Base-by-base conservation (phyloP, 2,329 filamentous ascomycete genomes). In the Neofusicoccum parvum region DNA sequence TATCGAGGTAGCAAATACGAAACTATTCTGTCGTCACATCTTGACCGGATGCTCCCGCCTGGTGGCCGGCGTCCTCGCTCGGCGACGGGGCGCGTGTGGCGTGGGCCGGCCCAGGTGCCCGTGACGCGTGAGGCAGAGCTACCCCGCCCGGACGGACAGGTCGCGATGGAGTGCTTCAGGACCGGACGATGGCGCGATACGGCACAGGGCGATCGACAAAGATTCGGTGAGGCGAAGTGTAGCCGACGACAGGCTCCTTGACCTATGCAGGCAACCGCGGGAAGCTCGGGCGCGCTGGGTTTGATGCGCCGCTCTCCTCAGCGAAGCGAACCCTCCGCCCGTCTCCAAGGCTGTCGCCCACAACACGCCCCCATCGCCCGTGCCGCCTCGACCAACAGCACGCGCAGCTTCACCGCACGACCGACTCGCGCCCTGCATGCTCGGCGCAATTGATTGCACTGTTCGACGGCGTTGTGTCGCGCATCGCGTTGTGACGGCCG, bases 341-440 rank as follows among this genome's bases (percentile, higher is more conserved):
- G 39, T 17, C 27, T 32, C 54, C 41, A 45, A 59, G 54, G 39
- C 54, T 46, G 41, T 17, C 43, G 56, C 43, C 56, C 43, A 60
- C 54, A 46, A 23, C 92, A 92, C 0, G 86, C 93, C 64, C 78
- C 96, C 64, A 87, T 96, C 58, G 89, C 94, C 7, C 90, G 93
- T 69, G 89, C 74, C 1, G 92, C 93, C 2, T 96, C 91, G 85
- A 95, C 17, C 20, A 43, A 15, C 23, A 27, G 20, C 14, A 36
- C 56, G n/a, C 43, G 27, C 56, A 20, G 41, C 56, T 60, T 43
- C 36, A n/a, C 56, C 34, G 11, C 27, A 60, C 56, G 41, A 23
- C 43, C 56, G 11, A 48, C 56, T 48, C 56, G 32, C 56, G 41
- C 11, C 43, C 56, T 60, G 56, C 56, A 60, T 27, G 43, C 43